phyloP scores from a whole-genome alignment of 202 grass and related monocot species.

The Dendrocalamus latiflorus region DNA sequence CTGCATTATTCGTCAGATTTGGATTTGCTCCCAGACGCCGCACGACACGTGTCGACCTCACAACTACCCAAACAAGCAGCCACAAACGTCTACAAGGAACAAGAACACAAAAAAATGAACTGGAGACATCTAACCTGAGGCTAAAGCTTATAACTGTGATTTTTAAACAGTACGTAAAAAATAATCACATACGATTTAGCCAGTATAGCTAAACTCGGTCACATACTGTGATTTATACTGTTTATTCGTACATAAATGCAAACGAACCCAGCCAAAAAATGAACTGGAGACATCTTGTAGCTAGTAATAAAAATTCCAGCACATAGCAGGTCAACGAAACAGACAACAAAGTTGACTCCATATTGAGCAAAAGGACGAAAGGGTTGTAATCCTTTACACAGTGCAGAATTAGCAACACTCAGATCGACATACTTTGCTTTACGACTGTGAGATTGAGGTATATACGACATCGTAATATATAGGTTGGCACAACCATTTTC shows the following conservation, averaged over 20 bases:
- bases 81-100: not conserved
- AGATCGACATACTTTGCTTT: conserved; percentile 10
- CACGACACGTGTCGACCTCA: conserved; percentile 29
- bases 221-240: too few relatives aligned
- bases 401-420: conserved; percentile 1
- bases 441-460: too few relatives aligned
- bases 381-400: not conserved
- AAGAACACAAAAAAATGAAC: too few relatives aligned
- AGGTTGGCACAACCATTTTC: not conserved
- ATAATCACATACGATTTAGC: too few relatives aligned
- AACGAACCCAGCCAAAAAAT: too few relatives aligned
- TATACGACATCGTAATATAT: conserved; percentile 9
- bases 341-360: not conserved
- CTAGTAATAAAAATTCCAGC: not conserved
- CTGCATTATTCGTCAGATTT: not conserved
- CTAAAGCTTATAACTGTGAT: too few relatives aligned
- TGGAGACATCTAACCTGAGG: too few relatives aligned
- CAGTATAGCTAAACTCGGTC: too few relatives aligned
- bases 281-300: not conserved
- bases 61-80: not conserved
- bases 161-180: too few relatives aligned
- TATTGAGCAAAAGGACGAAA: conserved; percentile 10
- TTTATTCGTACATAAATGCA: too few relatives aligned
- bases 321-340: conserved; percentile 2
- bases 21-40: not conserved